Evolutionary conservation across 2,329 filamentous ascomycete species (phyloP).

Genomic region (Cyphellophora attinorum): DNA sequence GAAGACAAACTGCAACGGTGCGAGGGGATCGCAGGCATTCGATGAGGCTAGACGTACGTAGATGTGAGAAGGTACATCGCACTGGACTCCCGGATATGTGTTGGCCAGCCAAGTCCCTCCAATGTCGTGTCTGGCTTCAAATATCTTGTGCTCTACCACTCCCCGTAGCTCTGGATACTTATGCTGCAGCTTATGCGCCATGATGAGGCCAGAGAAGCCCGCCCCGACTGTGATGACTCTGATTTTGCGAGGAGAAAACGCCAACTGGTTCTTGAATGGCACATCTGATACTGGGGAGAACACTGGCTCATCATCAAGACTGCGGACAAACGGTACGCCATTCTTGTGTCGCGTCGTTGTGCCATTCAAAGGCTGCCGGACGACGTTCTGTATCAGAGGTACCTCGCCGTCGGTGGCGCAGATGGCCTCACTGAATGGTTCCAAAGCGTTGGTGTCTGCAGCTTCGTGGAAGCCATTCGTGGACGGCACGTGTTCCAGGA

Average conservation of each 20-base stretch:
- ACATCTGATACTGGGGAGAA: too few relatives aligned
- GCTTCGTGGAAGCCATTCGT: too few relatives aligned
- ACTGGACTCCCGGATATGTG: constrained; percentile 18
- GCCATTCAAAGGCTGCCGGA: too few relatives aligned
- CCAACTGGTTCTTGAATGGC: constrained; percentile 15
- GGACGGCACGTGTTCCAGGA: too few relatives aligned
- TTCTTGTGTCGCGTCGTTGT: too few relatives aligned
- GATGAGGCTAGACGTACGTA: constrained; percentile 5
- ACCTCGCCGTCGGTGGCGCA: too few relatives aligned
- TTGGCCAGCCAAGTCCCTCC: constrained; percentile 17
- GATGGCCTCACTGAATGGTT: too few relatives aligned
- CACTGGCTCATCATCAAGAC: too few relatives aligned
- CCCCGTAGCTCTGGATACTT: constrained; percentile 7
- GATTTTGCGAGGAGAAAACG: constrained; percentile 15
- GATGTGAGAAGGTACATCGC: constrained; percentile 15
- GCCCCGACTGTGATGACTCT: constrained; percentile 17
- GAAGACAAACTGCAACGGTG: too few relatives aligned
- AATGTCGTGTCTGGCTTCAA: constrained; percentile 20
- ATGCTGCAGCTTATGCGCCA: constrained; percentile 18
- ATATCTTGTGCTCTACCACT: constrained; percentile 14
- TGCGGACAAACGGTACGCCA: too few relatives aligned
- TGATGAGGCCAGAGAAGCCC: constrained; percentile 15
- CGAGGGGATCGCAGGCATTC: not conserved
- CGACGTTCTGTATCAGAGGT: too few relatives aligned
- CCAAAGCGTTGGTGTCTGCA: too few relatives aligned